These are phyloP conservation scores for Wakefieldia striispora DNA, from an alignment of 768 basidiomycete genomes.

Conservation along the genomic window DNA sequence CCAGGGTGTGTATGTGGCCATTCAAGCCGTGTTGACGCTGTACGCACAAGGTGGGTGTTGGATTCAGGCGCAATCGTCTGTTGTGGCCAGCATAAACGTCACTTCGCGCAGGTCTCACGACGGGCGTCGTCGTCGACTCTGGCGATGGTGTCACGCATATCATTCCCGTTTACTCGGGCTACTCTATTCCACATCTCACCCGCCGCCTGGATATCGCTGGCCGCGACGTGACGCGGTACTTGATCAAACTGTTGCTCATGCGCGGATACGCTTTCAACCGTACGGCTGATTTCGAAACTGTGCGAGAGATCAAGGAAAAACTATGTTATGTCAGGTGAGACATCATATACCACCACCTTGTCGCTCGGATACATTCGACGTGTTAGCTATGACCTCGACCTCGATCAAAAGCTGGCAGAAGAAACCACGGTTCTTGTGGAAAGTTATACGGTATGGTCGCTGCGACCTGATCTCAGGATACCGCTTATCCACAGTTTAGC, in stretches of 20 bases:
- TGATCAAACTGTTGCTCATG: slow-evolving; percentile 99
- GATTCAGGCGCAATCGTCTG: not conserved
- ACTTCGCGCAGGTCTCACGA: slow-evolving; percentile 76
- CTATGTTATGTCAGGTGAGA: slow-evolving; percentile 92
- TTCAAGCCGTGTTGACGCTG: slow-evolving; percentile 96
- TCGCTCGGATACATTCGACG: not conserved
- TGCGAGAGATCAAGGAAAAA: slow-evolving; percentile 98
- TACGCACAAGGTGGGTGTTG: slow-evolving; percentile 89
- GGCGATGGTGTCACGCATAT: slow-evolving; percentile 99
- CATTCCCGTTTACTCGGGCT: slow-evolving; percentile 98
- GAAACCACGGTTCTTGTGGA: slow-evolving; percentile 97
- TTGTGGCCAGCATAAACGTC: not conserved
- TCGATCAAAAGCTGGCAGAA: slow-evolving; percentile 89
- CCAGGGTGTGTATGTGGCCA: slow-evolving; percentile 93
- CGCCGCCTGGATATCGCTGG: slow-evolving; percentile 96
- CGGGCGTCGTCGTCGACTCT: slow-evolving; percentile 98
- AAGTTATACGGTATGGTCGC: slow-evolving; percentile 82
- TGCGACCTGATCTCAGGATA: not conserved
- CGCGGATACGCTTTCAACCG: slow-evolving; percentile 99
- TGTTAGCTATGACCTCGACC: slow-evolving; percentile 89
- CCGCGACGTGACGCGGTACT: slow-evolving; percentile 95
- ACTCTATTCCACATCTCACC: slow-evolving; percentile 91
- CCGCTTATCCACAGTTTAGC: slow-evolving; percentile 41
- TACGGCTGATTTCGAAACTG: slow-evolving; percentile 99
- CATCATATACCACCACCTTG: not conserved